Evolutionary conservation across 1,284 basidiomycete species (phyloP).

Genomic region (Cryptococcus sp.): DNA sequence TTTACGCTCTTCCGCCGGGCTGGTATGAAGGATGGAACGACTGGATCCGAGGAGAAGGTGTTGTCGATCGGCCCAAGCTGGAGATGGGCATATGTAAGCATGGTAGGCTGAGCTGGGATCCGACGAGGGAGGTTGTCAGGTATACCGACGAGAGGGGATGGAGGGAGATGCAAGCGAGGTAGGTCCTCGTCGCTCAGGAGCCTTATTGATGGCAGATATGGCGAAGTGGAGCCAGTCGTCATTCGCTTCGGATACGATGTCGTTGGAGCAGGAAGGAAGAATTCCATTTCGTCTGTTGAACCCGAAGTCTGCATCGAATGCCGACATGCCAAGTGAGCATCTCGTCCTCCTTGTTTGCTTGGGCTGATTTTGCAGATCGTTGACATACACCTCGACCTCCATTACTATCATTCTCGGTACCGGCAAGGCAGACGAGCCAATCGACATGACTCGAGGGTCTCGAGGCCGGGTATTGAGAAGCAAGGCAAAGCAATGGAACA

Average conservation of each 20-base stretch:
- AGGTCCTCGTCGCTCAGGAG: slow-evolving; percentile 3
- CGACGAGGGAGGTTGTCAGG: slow-evolving; percentile 14
- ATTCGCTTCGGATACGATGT: slow-evolving; percentile 12
- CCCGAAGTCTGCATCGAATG: slow-evolving; percentile 16
- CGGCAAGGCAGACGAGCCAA: not conserved
- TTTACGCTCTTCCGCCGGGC: slow-evolving; percentile 21
- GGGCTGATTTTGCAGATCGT: slow-evolving; percentile 6
- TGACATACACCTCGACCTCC: slow-evolving; percentile 14
- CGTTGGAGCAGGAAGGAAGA: slow-evolving; percentile 7
- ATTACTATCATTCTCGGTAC: slow-evolving; percentile 12
- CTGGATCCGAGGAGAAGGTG: slow-evolving; percentile 10
- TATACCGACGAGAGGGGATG: slow-evolving; percentile 23
- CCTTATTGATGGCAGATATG: slow-evolving; percentile 15
- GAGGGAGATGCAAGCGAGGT: slow-evolving; percentile 3
- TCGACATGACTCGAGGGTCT: not conserved
- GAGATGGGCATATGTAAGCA: slow-evolving; percentile 31
- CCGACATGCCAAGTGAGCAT: slow-evolving; percentile 8
- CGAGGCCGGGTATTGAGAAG: not conserved
- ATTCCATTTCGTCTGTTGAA: not conserved
- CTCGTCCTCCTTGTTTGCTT: not conserved
- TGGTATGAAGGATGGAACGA: slow-evolving; percentile 22
- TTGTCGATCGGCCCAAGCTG: slow-evolving; percentile 7
- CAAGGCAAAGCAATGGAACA: slow-evolving; percentile 4
- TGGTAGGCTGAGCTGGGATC: slow-evolving; percentile 34
- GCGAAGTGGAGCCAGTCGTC: slow-evolving; percentile 13